Evolutionary conservation across 2,329 filamentous ascomycete species (phyloP), one percentile per base, ranked within the genome.

Genomic region (Diaporthe vaccinii): DNA sequence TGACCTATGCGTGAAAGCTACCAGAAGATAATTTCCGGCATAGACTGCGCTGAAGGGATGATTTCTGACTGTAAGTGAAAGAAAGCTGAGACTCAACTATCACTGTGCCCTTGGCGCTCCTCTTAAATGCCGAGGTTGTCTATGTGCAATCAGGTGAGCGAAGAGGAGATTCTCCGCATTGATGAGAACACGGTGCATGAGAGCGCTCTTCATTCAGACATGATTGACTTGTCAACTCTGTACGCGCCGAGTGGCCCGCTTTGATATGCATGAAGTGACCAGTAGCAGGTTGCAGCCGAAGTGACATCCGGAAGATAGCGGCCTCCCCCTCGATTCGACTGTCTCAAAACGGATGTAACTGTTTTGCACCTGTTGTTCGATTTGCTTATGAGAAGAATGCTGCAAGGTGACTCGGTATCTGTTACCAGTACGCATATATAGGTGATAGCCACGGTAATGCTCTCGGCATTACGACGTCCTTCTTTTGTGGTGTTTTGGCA

Each of bases 91-190:
- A 31, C 17, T 28, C 25, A 28, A 46, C 14, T 2, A 46, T 20
- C 25, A 9, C 15, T 44, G 4, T 25, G 6, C 17, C 8, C 22
- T 51, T n/a, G 44, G 28, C 20, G 14, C 5, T 31, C 7, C 22
- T 51, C 44, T 22, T 25, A n/a, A 53, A 22, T 51, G 62, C 62
- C 62, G 62, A 51, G 44, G 31, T 36, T 25, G 20, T 25, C 28
- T 12, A 8, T 5, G 62, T 51, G 28, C 7, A 68, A 68, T 53
- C 62, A 68, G 62, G 44, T 68, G 44, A 68, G 36, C 25, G 10
- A 39, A 68, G 62, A 68, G 44, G 44, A 51, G 44, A 49, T 25
- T 25, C 62, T 68, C 62, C 62, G 62, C 62, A 68, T 39, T 22
- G 15, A 51, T 46, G 62, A 36, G 62, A 68, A 68, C 31, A 36